Evolutionary conservation across 352 stramenopile species (phyloP).

Genomic region (Plasmopara viticola): DNA sequence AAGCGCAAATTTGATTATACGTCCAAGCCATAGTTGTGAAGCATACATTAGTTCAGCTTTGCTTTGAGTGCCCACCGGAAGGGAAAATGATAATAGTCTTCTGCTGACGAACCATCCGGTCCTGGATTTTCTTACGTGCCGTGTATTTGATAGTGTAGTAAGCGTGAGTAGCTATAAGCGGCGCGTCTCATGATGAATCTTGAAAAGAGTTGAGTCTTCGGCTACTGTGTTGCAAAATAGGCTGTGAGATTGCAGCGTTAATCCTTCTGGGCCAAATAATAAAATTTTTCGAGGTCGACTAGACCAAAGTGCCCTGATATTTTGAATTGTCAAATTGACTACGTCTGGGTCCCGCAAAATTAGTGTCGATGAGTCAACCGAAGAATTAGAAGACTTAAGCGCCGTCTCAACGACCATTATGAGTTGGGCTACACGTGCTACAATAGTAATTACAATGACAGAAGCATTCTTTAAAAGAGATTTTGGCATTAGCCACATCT

Average conservation of each 20-base stretch:
- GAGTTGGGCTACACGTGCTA: no score
- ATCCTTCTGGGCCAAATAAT: not conserved
- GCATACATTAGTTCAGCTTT: not conserved
- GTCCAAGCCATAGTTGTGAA: not conserved
- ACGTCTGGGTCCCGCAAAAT: constrained; percentile 2
- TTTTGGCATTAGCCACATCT: not conserved
- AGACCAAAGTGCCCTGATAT: constrained; percentile 8
- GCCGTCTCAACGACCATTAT: no score
- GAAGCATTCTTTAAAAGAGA: not conserved
- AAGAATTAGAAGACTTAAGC: no score
- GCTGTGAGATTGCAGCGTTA: not conserved
- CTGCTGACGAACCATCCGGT: not conserved
- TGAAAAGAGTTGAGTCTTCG: not conserved
- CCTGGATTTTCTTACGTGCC: not conserved
- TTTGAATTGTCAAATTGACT: not conserved
- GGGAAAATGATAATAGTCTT: constrained; percentile 1
- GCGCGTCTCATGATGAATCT: not conserved
- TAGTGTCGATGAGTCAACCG: not conserved
- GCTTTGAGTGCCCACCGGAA: not conserved
- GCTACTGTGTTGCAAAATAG: not conserved
- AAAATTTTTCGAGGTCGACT: constrained; percentile 2
- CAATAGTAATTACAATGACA: no score
- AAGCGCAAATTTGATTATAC: not conserved
- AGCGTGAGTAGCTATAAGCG: not conserved
- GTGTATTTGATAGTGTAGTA: not conserved